Evolutionary conservation across 1,284 basidiomycete genomes (phyloP).

Genomic region (Fomes fomentarius): DNA sequence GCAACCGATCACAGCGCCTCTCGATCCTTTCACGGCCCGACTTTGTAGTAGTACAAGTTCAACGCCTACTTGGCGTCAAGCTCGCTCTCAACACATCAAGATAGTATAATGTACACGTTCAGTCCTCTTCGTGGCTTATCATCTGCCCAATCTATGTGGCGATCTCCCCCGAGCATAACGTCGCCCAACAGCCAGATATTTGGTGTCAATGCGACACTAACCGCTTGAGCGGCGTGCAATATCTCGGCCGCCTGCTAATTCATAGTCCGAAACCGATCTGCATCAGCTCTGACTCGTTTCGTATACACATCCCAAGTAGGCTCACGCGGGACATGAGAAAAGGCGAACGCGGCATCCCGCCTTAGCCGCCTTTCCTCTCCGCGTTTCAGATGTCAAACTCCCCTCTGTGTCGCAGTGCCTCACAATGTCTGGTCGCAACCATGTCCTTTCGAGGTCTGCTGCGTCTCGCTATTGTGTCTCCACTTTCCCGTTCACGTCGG

Average conservation of each 20-base stretch:
- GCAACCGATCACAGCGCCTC: constrained; percentile 14
- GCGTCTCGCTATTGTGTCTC: background rate
- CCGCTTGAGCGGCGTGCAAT: background rate
- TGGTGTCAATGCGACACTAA: background rate
- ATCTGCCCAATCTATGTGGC: too few relatives aligned
- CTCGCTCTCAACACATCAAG: too few relatives aligned
- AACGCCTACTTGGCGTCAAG: too few relatives aligned
- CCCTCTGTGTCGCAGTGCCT: background rate
- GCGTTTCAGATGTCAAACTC: constrained; percentile 21
- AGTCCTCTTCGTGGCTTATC: background rate
- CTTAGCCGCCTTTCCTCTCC: constrained; percentile 3
- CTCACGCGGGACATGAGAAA: background rate
- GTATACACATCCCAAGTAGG: constrained; percentile 9
- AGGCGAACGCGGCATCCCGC: background rate
- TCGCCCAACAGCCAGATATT: too few relatives aligned
- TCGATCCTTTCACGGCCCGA: constrained; percentile 11
- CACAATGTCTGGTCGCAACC: constrained; percentile 1
- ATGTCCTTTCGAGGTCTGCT: background rate
- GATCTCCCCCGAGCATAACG: background rate
- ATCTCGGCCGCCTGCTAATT: background rate
- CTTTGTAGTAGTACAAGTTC: background rate
- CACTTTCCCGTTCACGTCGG: background rate
- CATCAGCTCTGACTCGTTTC: constrained; percentile 21
- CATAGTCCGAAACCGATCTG: constrained; percentile 1
- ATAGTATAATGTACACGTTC: too few relatives aligned